Evolutionary conservation across 1,284 basidiomycete species (phyloP), one percentile per base, ranked within the genome.

Genomic region (Ceratobasidium sp.): DNA sequence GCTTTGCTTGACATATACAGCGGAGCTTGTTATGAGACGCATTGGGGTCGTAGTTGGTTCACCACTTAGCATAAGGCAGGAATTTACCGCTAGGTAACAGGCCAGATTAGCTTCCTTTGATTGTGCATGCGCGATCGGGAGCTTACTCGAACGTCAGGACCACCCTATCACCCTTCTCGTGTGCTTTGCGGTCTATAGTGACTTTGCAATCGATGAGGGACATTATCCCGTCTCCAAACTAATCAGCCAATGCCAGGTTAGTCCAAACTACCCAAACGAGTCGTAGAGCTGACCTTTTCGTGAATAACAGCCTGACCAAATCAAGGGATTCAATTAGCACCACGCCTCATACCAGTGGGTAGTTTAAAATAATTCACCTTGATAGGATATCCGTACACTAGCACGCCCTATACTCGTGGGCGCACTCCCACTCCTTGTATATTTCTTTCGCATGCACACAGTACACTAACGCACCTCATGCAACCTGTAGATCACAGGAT

Each of bases 221-320:
- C 94, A 96, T 95, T 81, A 96, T 96, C 3, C 95, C 94, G 82
- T 96, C 95, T 3, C 95, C 95, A 80, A 96, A 96, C 93, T 94
- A 70, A 8, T 18, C n/a, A 38, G 35, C 23, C 54, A 14, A 23
- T 7, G 27, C 27, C 27, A n/a, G 60, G 46, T 38, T 1, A 50
- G 38, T 52, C 66, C n/a, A 80, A 71, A 30, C 55, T 59, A 20
- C 2, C 46, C 50, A 41, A 33, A 20, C 23, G 27, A 57, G 14
- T 30, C 64, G 50, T 18, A 59, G 30, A 48, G 8, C 83, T 46
- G 62, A 92, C 92, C 89, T 96, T 96, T 85, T 96, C 94, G 80
- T 95, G 92, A 67, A 96, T 93, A 80, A 96, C 83, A n/a, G 94
- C 91, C 90, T 93, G 80, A 80, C 80, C 64, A 65, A 48, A 16